Percentiles rank a stretch among this genome's conserved stretches.
Conservation (phyloP, 1,284 basidiomycete species). For the Meripilus lineatus region DNA sequence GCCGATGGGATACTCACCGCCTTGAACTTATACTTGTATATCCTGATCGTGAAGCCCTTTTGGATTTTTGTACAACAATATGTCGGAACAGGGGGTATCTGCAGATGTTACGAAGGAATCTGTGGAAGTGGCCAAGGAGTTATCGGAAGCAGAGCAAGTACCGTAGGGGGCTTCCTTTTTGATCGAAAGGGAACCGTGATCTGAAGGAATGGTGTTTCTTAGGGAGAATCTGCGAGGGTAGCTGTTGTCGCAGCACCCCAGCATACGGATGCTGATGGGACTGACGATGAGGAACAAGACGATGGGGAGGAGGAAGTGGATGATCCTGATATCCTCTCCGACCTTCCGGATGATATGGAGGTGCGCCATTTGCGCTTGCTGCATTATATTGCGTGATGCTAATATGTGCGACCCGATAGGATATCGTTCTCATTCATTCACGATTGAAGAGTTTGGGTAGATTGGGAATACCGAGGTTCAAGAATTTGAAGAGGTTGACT, state of each 20-base stretch:
- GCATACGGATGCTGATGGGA: conserved; percentile 17
- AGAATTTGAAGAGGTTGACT: conserved; percentile 71
- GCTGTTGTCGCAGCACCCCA: conserved; percentile 14
- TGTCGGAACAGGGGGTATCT: too few species aligned
- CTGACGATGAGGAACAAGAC: conserved; percentile 31
- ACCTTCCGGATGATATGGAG: conserved; percentile 59
- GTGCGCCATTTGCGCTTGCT: conserved; percentile 33
- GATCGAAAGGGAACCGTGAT: too few species aligned
- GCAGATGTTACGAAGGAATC: too few species aligned
- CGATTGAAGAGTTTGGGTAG: conserved; percentile 64
- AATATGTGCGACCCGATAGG: conserved; percentile 50
- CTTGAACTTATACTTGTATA: too few species aligned
- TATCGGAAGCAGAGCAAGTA: too few species aligned
- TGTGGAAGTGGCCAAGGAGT: too few species aligned
- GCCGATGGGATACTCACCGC: too few species aligned
- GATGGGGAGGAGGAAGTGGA: conserved; percentile 30
- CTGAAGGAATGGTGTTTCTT: background rate
- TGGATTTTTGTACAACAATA: too few species aligned
- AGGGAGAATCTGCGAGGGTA: conserved; percentile 19
- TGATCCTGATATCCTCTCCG: conserved; percentile 42
- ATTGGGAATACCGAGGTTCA: conserved; percentile 71
- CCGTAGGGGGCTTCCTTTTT: too few species aligned
- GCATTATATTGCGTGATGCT: too few species aligned
- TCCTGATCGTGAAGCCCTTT: too few species aligned
- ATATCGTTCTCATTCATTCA: conserved; percentile 87